These are phyloP conservation scores for Fremontodendron californicum DNA, from an alignment of 345 rosid genomes.

Conservation along the genomic window DNA sequence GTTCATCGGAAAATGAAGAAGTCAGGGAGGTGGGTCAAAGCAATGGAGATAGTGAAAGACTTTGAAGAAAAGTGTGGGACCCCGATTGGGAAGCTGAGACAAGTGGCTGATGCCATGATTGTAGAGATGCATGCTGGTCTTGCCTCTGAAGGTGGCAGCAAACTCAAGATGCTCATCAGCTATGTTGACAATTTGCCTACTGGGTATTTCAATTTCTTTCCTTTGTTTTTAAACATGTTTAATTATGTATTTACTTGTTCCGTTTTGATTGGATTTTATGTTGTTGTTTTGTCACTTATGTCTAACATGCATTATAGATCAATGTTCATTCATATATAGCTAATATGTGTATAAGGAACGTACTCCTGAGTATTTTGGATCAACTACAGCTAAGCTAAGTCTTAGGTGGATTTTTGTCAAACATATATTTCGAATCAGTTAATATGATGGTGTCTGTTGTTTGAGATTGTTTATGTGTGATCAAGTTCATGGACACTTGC, in stretches of 20 bases:
- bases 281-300: background rate
- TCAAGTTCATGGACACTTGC: background rate
- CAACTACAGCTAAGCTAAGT: background rate
- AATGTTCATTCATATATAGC: background rate
- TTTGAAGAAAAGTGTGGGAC: slow-evolving; percentile 76
- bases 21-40: slow-evolving; percentile 28
- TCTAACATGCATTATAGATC: background rate
- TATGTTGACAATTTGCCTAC: slow-evolving; percentile 89
- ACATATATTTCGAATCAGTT: background rate
- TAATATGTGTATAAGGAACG: background rate
- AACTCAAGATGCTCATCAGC: slow-evolving; percentile 98
- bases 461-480: background rate
- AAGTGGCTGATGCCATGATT: slow-evolving; percentile 93
- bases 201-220: slow-evolving; percentile 46
- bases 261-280: background rate
- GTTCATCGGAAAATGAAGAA: slow-evolving; percentile 56
- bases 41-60: slow-evolving; percentile 62
- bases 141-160: slow-evolving; percentile 91
- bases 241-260: slow-evolving; percentile 17
- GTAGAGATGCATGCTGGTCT: slow-evolving; percentile 99
- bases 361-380: background rate
- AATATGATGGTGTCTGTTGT: background rate
- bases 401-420: background rate
- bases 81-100: slow-evolving; percentile 60
- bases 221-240: background rate